A percentile compares a stretch with the other conserved stretches of the same genome.
phyloP scores from a whole-genome alignment of 305 asterid species.

The Euphrasia arctica region DNA sequence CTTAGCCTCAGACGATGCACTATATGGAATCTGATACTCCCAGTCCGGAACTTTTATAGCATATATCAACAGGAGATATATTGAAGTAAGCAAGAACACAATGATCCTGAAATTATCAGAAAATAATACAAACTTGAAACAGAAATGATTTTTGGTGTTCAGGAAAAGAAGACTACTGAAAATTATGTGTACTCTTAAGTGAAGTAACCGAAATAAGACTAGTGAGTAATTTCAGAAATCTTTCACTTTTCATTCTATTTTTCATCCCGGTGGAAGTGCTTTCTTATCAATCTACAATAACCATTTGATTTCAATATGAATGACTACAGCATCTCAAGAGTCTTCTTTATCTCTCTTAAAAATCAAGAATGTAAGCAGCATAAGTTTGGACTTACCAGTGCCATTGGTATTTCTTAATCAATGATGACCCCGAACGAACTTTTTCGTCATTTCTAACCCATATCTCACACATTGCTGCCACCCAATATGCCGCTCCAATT shows the following conservation, averaged over 20 bases:
- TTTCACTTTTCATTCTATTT: too few species aligned
- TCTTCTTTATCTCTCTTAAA: neutral
- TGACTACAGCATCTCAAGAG: neutral
- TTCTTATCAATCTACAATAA: neutral
- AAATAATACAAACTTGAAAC: neutral
- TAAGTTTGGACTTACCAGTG: conserved; percentile 48
- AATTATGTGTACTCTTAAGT: neutral
- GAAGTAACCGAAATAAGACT: neutral
- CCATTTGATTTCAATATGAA: neutral
- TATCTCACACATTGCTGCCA: conserved; percentile 58
- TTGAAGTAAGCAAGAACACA: conserved; percentile 38
- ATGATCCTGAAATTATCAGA: conserved; percentile 40
- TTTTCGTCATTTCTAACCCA: conserved; percentile 60
- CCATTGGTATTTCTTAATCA: conserved; percentile 54
- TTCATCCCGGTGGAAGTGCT: neutral
- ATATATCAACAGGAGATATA: conserved; percentile 50
- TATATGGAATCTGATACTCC: conserved; percentile 50
- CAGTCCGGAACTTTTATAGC: conserved; percentile 66
- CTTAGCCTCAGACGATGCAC: conserved; percentile 34
- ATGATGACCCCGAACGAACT: conserved; percentile 46
- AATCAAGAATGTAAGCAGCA: conserved; percentile 1
- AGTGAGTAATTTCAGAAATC: neutral
- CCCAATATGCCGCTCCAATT: conserved; percentile 55
- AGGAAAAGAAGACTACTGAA: neutral
- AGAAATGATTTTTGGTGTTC: neutral